These are phyloP conservation scores for Tetrastigma voinierianum DNA, from an alignment of 164 flowering plant species.

Conservation along the genomic window DNA sequence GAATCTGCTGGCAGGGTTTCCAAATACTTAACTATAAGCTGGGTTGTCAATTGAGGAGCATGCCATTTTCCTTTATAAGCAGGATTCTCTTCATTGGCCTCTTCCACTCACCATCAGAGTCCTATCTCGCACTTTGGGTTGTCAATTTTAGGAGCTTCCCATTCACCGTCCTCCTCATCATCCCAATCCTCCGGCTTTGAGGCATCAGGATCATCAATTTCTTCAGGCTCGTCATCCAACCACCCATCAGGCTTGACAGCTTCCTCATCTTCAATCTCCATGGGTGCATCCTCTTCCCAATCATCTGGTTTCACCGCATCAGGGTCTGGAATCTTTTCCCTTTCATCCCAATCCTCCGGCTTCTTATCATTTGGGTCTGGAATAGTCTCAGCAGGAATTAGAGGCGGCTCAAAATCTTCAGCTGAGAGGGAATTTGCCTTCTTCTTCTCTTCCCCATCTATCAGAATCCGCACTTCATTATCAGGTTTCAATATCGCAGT, in stretches of 20 bases:
- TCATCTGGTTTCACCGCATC: constrained; percentile 73
- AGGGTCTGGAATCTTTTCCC: constrained; percentile 70
- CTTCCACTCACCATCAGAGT: constrained; percentile 34
- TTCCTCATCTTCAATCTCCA: constrained; percentile 79
- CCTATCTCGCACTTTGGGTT: constrained; percentile 71
- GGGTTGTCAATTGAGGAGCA: constrained; percentile 26
- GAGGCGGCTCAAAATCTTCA: constrained; percentile 74
- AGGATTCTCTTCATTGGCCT: constrained; percentile 28
- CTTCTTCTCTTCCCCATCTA: constrained; percentile 80
- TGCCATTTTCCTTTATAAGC: constrained; percentile 31
- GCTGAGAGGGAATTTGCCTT: constrained; percentile 50
- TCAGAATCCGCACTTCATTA: constrained; percentile 50
- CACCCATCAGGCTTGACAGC: constrained; percentile 85
- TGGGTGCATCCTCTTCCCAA: constrained; percentile 87
- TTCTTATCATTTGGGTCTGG: constrained; percentile 78
- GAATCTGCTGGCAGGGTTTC: constrained; percentile 24
- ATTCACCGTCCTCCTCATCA: constrained; percentile 89
- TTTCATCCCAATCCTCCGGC: constrained; percentile 92
- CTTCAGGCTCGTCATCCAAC: constrained; percentile 87
- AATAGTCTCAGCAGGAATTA: constrained; percentile 64
- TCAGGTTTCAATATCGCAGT: constrained; percentile 67
- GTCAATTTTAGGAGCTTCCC: constrained; percentile 79
- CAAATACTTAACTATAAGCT: constrained; percentile 24
- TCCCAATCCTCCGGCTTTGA: constrained; percentile 86
- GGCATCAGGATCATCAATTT: constrained; percentile 75